These are phyloP conservation scores for Mantamonas sphyraenae DNA, from an alignment of 78 protist genomes.

Conservation along the genomic window DNA sequence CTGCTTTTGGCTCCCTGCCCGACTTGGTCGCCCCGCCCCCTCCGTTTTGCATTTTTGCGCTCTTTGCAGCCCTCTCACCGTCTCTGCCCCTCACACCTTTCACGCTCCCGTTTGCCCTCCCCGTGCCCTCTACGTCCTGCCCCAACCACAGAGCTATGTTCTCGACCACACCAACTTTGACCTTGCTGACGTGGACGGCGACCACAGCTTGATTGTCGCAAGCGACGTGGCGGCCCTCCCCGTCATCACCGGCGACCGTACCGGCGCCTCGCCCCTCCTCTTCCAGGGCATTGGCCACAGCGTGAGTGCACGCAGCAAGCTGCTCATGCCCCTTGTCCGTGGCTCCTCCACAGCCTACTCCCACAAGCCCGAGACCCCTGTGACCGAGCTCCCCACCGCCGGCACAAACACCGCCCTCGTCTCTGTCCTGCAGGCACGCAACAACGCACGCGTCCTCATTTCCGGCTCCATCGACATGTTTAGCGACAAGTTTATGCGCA, in stretches of 20 bases:
- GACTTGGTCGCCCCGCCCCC: no score
- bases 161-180: slow-evolving; percentile 60
- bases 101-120: no score
- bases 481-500: slow-evolving; percentile 21
- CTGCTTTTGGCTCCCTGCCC: no score
- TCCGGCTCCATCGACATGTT: slow-evolving; percentile 63
- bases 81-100: no score
- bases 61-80: no score
- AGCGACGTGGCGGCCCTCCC: slow-evolving; percentile 28
- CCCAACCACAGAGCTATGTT: slow-evolving; percentile 35
- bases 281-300: slow-evolving; percentile 61
- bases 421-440: slow-evolving; percentile 74
- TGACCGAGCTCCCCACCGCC: slow-evolving; percentile 10
- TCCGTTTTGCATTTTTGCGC: no score
- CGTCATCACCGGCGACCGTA: slow-evolving; percentile 35
- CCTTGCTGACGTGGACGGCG: slow-evolving; percentile 16
- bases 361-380: slow-evolving; percentile 14
- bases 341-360: slow-evolving; percentile 54
- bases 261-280: slow-evolving; percentile 24
- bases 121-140: no score
- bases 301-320: slow-evolving; percentile 4
- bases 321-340: slow-evolving; percentile 36
- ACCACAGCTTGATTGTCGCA: slow-evolving; percentile 42
- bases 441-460: slow-evolving; percentile 61
- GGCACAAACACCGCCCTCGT: slow-evolving; percentile 56